Conservation (phyloP, 2,329 filamentous ascomycete species). For the Achaetomium macrosporum region DNA sequence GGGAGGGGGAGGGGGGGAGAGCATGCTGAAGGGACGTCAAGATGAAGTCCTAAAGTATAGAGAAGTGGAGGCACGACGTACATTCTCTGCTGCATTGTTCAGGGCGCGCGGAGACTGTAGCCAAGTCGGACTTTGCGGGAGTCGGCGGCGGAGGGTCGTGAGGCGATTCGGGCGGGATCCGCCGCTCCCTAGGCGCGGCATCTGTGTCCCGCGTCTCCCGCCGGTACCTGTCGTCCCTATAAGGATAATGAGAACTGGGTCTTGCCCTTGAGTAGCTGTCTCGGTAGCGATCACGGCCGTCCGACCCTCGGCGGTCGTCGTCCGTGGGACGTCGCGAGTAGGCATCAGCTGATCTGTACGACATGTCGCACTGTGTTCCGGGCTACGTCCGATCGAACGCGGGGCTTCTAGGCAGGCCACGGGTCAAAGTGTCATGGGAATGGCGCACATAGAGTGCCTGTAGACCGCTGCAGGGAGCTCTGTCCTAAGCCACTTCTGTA, state of each 20-base stretch:
- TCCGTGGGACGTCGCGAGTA: slow-evolving; percentile 19
- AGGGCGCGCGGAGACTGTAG: background rate
- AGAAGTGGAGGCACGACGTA: background rate
- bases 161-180: background rate
- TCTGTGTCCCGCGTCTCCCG: slow-evolving; percentile 5
- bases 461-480: background rate
- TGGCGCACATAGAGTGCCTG: no score
- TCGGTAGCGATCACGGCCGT: slow-evolving; percentile 10
- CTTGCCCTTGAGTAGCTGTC: slow-evolving; percentile 6
- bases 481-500: background rate
- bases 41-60: background rate
- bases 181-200: slow-evolving; percentile 10
- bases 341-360: slow-evolving; percentile 14
- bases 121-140: background rate
- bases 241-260: background rate
- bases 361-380: slow-evolving; percentile 5
- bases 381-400: background rate
- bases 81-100: background rate
- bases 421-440: background rate
- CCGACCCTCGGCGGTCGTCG: slow-evolving; percentile 16
- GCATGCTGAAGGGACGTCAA: background rate
- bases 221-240: slow-evolving; percentile 13
- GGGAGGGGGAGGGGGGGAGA: no score
- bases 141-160: background rate
- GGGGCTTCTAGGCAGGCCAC: background rate